These are phyloP conservation scores for Mortierella sp. DNA, from an alignment of 371 early-diverging fungal genomes.

Conservation along the genomic window DNA sequence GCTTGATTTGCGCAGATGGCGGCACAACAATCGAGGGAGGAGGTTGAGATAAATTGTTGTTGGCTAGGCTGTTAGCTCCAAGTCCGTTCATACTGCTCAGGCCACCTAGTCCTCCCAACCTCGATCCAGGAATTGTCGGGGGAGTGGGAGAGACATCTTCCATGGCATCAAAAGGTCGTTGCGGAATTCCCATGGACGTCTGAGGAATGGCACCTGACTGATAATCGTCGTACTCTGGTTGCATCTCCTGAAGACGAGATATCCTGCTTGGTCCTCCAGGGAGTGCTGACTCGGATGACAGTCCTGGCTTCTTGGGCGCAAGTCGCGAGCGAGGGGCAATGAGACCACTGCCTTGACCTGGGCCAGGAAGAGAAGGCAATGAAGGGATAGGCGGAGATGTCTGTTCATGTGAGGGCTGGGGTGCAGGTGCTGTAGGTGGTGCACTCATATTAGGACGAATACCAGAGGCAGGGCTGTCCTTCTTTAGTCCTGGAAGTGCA, in stretches of 20 bases:
- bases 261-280: slow-evolving; percentile 29
- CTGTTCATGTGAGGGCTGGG: slow-evolving; percentile 22
- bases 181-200: slow-evolving; percentile 34
- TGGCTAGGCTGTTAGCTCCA: neutral
- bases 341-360: slow-evolving; percentile 25
- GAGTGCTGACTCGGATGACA: slow-evolving; percentile 26
- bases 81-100: neutral
- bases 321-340: slow-evolving; percentile 35
- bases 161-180: slow-evolving; percentile 57
- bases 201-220: slow-evolving; percentile 20
- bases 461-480: slow-evolving; percentile 6
- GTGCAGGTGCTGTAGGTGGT: slow-evolving; percentile 17
- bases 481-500: slow-evolving; percentile 23
- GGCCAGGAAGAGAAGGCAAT: slow-evolving; percentile 34
- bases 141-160: slow-evolving; percentile 58
- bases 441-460: slow-evolving; percentile 29
- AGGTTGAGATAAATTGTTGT: slow-evolving; percentile 18
- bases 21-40: slow-evolving; percentile 25
- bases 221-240: slow-evolving; percentile 23
- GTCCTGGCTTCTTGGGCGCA: slow-evolving; percentile 30
- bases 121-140: slow-evolving; percentile 27
- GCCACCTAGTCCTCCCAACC: slow-evolving; percentile 18
- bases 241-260: slow-evolving; percentile 33
- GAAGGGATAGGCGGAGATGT: slow-evolving; percentile 36
- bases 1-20: slow-evolving; percentile 45